phyloP scores from a whole-genome alignment of 495 filamentous ascomycete species.

The Aspergillus hancockii region DNA sequence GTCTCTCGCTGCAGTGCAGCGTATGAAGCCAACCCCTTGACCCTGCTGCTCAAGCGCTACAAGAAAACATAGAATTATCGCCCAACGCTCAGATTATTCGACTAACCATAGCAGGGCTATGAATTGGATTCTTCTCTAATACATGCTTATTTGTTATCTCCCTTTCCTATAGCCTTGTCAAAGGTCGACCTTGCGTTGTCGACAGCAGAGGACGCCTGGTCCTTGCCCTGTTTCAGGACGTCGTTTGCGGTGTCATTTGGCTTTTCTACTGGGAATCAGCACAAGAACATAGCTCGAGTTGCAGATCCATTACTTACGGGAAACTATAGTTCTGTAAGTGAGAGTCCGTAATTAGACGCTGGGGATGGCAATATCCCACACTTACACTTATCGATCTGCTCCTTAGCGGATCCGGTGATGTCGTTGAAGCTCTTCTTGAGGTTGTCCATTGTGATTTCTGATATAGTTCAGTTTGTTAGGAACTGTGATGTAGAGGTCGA shows the following conservation, averaged over 20 bases:
- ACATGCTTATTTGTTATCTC: neutral
- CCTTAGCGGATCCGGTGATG: slow-evolving; percentile 3
- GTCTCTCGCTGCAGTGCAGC: neutral
- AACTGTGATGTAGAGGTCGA: neutral
- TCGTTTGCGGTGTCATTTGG: neutral
- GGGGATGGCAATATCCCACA: neutral
- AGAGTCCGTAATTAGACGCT: neutral
- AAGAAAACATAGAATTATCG: neutral
- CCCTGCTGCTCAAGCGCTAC: no score
- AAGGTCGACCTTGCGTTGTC: slow-evolving; percentile 3
- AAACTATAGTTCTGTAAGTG: neutral
- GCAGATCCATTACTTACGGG: neutral
- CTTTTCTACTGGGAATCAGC: neutral
- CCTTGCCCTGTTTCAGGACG: slow-evolving; percentile 4
- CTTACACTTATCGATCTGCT: slow-evolving; percentile 4
- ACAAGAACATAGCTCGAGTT: neutral
- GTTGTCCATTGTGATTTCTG: slow-evolving; percentile 7
- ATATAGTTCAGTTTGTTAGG: neutral
- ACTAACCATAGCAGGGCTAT: neutral
- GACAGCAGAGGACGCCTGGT: slow-evolving; percentile 3
- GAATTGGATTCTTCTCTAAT: neutral
- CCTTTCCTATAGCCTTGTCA: neutral
- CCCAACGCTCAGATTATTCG: neutral
- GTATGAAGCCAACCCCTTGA: neutral
- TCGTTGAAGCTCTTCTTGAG: slow-evolving; percentile 6